Evolutionary conservation across 2,329 filamentous ascomycete genomes (phyloP).

Genomic region (Esteya vermicola): DNA sequence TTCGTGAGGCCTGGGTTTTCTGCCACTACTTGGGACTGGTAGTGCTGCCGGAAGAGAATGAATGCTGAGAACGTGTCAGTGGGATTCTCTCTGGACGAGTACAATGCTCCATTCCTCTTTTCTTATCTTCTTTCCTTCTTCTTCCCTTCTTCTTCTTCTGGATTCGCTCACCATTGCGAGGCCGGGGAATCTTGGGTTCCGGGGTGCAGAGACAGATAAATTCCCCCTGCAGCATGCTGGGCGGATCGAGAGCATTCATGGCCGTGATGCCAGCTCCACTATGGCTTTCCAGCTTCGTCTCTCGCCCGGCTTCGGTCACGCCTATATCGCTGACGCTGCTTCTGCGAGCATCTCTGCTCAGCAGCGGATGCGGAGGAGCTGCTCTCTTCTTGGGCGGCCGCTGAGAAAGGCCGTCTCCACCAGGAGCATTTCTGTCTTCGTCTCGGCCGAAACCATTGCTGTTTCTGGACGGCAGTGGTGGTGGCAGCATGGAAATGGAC

Average conservation of each 20-base stretch:
- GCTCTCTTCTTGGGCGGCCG: conserved; percentile 25
- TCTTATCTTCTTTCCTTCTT: too few relatives aligned
- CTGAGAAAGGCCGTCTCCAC: background rate
- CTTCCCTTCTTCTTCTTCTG: too few relatives aligned
- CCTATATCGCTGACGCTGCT: conserved; percentile 1
- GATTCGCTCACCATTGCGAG: conserved; percentile 37
- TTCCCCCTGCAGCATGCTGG: conserved; percentile 16
- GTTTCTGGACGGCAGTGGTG: background rate
- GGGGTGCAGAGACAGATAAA: conserved; percentile 42
- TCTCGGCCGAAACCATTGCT: background rate
- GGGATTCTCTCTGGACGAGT: too few relatives aligned
- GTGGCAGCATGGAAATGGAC: background rate
- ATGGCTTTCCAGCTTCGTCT: background rate
- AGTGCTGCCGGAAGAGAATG: conserved; percentile 90
- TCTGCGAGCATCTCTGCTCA: conserved; percentile 20
- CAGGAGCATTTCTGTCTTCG: background rate
- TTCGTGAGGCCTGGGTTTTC: conserved; percentile 84
- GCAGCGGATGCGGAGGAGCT: conserved; percentile 26
- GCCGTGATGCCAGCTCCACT: background rate
- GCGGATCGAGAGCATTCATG: background rate
- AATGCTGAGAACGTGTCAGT: too few relatives aligned
- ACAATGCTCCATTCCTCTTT: too few relatives aligned
- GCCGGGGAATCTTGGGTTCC: conserved; percentile 41
- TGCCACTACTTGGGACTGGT: conserved; percentile 68
- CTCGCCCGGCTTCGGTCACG: too few relatives aligned